phyloP scores from a whole-genome alignment of 108 stramenopile species.

The Cyclostephanos invisitatus region DNA sequence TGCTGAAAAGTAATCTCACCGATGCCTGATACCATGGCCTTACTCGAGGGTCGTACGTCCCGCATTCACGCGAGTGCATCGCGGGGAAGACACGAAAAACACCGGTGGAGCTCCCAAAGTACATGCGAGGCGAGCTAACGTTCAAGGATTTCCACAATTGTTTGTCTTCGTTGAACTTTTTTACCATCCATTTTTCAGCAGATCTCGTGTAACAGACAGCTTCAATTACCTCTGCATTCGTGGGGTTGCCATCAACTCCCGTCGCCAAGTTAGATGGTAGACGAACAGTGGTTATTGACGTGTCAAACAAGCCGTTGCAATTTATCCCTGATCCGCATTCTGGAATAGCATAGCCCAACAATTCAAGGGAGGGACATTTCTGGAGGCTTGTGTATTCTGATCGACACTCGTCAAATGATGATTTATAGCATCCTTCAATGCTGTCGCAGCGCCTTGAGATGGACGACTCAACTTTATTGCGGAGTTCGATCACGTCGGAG shows the following conservation, averaged over 20 bases:
- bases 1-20: not conserved
- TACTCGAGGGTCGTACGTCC: conserved; percentile 56
- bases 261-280: conserved; percentile 17
- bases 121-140: conserved; percentile 48
- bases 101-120: conserved; percentile 56
- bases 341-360: conserved; percentile 23
- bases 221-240: conserved; percentile 35
- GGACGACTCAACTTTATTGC: conserved; percentile 40
- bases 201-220: conserved; percentile 29
- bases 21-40: conserved; percentile 78
- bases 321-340: conserved; percentile 27
- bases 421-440: conserved; percentile 22
- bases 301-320: conserved; percentile 43
- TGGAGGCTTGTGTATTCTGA: conserved; percentile 26
- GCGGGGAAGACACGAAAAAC: conserved; percentile 65
- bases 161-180: conserved; percentile 32
- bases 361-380: conserved; percentile 20
- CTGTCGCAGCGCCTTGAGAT: conserved; percentile 34
- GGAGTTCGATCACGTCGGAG: conserved; percentile 42
- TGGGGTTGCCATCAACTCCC: conserved; percentile 31
- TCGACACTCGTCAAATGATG: conserved; percentile 42
- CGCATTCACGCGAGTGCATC: conserved; percentile 41
- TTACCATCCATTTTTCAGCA: conserved; percentile 40
- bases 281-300: conserved; percentile 25
- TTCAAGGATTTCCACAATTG: conserved; percentile 35